Conservation (phyloP, 1,284 basidiomycete species). For the Naganishia liquefaciens region DNA sequence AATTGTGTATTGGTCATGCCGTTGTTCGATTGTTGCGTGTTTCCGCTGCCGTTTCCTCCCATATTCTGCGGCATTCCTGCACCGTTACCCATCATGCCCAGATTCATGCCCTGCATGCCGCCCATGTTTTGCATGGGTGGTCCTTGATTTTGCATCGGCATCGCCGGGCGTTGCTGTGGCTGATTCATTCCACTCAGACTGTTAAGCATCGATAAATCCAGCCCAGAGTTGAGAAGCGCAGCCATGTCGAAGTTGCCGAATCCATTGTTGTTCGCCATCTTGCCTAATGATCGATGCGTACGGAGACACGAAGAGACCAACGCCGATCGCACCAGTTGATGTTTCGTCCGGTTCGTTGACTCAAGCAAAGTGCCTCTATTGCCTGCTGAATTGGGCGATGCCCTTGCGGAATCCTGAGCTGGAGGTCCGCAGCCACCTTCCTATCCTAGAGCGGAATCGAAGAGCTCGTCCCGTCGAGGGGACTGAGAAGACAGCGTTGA, state of each 20-base stretch:
- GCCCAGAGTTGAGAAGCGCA: slow-evolving; percentile 17
- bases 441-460: too few relatives aligned
- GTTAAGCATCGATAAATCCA: slow-evolving; percentile 24
- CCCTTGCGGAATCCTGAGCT: too few relatives aligned
- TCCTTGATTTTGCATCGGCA: slow-evolving; percentile 20
- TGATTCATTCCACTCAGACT: slow-evolving; percentile 19
- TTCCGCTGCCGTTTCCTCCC: slow-evolving; percentile 17
- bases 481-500: too few relatives aligned
- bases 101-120: slow-evolving; percentile 24
- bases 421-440: too few relatives aligned
- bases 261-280: slow-evolving; percentile 25
- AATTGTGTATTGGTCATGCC: slow-evolving; percentile 19
- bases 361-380: too few relatives aligned
- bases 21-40: slow-evolving; percentile 19
- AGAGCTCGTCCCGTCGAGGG: too few relatives aligned
- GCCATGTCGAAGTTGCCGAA: slow-evolving; percentile 18
- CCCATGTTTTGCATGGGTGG: slow-evolving; percentile 16
- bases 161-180: slow-evolving; percentile 22
- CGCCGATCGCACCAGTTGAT: too few relatives aligned
- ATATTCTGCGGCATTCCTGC: slow-evolving; percentile 5
- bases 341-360: too few relatives aligned
- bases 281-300: neutral
- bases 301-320: neutral
- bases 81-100: slow-evolving; percentile 9
- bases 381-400: too few relatives aligned